Base-by-base conservation (phyloP, 805 yeast genomes). In the Yarrowia phangngaensis region DNA sequence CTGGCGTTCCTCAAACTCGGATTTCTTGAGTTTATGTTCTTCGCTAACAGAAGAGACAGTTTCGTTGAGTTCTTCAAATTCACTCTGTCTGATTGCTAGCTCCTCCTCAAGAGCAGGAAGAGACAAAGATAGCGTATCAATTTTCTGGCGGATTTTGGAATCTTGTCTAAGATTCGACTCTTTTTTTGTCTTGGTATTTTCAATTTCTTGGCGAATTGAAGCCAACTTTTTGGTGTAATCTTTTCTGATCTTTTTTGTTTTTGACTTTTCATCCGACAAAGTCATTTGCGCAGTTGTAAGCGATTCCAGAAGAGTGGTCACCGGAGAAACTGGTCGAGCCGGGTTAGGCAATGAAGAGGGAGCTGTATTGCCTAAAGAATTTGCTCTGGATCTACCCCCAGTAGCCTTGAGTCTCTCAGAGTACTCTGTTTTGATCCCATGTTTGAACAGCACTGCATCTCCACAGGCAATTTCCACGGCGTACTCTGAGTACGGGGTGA, bases 401-500 rank as follows among this genome's bases (percentile, higher is more conserved):
- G 14, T 27, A 6, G 28, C 47, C 29, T 29, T 29, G 28, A 75
- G 61, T 40, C 74, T 76, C 43, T 82, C 70, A 54, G 78, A 82
- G 54, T 81, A 82, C 52, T 79, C 81, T 8, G 82, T 38, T 12
- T 38, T 38, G 50, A 31, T 19, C 3, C 50, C 61, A 67, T 53
- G 24, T 34, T 30, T 8, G 51, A 20, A 26, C 30, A 33, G 31
- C 22, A 35, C 43, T 3, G 31, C 27, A 14, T 52, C 59, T 4
- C 67, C 63, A 53, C 66, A 66, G 33, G 67, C 58, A 28, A 75
- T 61, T 36, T 74, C 77, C 41, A 82, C 70, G 53, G 78, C 82
- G 54, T 81, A 82, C 53, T 79, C 81, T 8, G 82, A 75, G 14
- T 72, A 60, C 1, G 86, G 84, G 22, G 80, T 76, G 28, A 82